Base-by-base conservation (phyloP, 2,329 filamentous ascomycete species). In the Myotisia sp. region DNA sequence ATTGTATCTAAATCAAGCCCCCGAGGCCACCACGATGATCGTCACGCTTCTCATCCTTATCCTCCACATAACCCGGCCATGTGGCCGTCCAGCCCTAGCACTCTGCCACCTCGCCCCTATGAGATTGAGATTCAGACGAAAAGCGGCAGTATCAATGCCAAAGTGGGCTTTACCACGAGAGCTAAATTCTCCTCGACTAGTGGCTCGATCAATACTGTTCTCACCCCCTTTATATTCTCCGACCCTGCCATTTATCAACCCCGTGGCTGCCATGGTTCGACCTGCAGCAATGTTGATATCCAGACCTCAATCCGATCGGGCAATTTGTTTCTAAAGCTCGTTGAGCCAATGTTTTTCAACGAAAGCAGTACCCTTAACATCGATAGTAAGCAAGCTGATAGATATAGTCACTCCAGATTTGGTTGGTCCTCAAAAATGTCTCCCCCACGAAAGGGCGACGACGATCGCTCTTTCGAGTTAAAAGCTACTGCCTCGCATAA, bases 121-220 rank as follows among this genome's bases (percentile, higher is more conserved):
- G 45, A 47, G 12, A 43, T 51, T 12, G 44, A 52, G 23, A 51
- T 56, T 29, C 38, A 44, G 14, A 51, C 47, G 6, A 27, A 35
- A 4, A 44, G 42, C 13, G 54, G 54, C n/a, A 44, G 40, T 17
- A 46, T 56, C 22, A 39, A 37, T 4, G 53, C 51, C 58, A 55
- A 59, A 33, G 56, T 71, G 42, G 53, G 70, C 4, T 61, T 71
- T 19, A 54, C 65, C 1, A 55, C 60, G 16, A 61, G 67, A 26
- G 50, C 55, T 4, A 58, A 72, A 42, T 47, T 60, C 16, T 54
- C 56, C 3, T 63, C 68, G 6, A 43, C 53, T 1, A 54, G 53
- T 30, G 73, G 72, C 18, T 52, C 47, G 7, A 60, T 75, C 26
- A 59, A 54, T 12, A 63, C 68, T 6, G 61, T 55, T 1, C 59